These are phyloP conservation scores for Ustilago crameri DNA, from an alignment of 1,284 basidiomycete genomes.

Conservation along the genomic window DNA sequence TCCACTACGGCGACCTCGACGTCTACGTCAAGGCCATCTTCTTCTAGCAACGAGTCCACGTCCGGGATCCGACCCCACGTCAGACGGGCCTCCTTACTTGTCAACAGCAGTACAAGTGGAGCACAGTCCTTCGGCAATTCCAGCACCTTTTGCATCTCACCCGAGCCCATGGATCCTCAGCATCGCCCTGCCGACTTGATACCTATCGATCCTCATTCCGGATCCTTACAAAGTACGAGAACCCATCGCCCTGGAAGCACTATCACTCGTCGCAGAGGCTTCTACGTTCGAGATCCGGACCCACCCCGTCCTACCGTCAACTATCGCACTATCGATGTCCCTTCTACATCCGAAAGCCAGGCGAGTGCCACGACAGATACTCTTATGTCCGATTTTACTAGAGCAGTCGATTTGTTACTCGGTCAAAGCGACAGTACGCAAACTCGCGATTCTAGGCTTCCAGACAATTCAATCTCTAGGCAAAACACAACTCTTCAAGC, in stretches of 20 bases:
- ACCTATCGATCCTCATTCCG: background rate
- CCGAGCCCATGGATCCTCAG: slow-evolving; percentile 9
- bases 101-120: slow-evolving; percentile 35
- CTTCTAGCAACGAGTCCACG: background rate
- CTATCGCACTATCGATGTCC: background rate
- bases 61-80: background rate
- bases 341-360: background rate
- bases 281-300: slow-evolving; percentile 19
- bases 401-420: slow-evolving; percentile 32
- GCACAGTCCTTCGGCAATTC: background rate
- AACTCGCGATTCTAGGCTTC: background rate
- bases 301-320: slow-evolving; percentile 4
- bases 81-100: slow-evolving; percentile 27
- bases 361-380: slow-evolving; percentile 17
- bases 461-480: background rate
- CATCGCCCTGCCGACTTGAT: background rate
- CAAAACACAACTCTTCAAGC: background rate
- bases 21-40: background rate
- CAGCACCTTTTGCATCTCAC: slow-evolving; percentile 10
- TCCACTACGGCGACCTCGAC: background rate
- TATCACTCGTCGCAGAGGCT: slow-evolving; percentile 29
- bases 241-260: slow-evolving; percentile 11
- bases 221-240: slow-evolving; percentile 8
- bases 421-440: slow-evolving; percentile 9
- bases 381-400: slow-evolving; percentile 28